Evolutionary conservation across 768 basidiomycete genomes (phyloP).

Genomic region (Leccinum pellstonianum): DNA sequence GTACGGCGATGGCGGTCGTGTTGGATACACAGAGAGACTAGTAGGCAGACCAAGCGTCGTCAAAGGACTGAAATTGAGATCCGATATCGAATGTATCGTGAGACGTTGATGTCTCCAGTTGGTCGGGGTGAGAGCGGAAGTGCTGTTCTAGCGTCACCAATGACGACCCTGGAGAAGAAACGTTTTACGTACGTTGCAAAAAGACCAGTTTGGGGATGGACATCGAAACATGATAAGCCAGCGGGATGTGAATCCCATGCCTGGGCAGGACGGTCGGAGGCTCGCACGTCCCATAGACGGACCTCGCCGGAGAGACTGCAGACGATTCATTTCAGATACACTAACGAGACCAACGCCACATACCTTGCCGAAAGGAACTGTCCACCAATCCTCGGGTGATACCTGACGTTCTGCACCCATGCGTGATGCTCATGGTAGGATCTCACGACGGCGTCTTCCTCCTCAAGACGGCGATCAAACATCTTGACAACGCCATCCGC

Average conservation of each 20-base stretch:
- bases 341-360: constrained; percentile 16
- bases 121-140: constrained; percentile 57
- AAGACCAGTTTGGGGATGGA: constrained; percentile 78
- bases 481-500: constrained; percentile 88
- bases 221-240: constrained; percentile 83
- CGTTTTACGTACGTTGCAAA: constrained; percentile 71
- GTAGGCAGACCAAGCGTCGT: constrained; percentile 52
- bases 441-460: constrained; percentile 79
- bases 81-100: constrained; percentile 55
- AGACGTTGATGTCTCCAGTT: constrained; percentile 69
- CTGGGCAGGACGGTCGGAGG: constrained; percentile 53
- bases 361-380: constrained; percentile 89
- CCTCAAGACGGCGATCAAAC: constrained; percentile 87
- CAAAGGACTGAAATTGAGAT: constrained; percentile 26
- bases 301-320: constrained; percentile 84
- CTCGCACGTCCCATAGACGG: constrained; percentile 87
- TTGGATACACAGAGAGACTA: constrained; percentile 53
- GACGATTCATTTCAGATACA: neutral
- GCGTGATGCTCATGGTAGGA: constrained; percentile 75
- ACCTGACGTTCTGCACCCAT: constrained; percentile 90
- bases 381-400: constrained; percentile 65
- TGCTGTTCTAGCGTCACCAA: constrained; percentile 34
- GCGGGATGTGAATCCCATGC: constrained; percentile 64
- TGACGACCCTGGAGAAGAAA: neutral
- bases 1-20: constrained; percentile 57